phyloP scores from a whole-genome alignment of 2,329 filamentous ascomycete genomes.

The Verticillium nonalfalfae region DNA sequence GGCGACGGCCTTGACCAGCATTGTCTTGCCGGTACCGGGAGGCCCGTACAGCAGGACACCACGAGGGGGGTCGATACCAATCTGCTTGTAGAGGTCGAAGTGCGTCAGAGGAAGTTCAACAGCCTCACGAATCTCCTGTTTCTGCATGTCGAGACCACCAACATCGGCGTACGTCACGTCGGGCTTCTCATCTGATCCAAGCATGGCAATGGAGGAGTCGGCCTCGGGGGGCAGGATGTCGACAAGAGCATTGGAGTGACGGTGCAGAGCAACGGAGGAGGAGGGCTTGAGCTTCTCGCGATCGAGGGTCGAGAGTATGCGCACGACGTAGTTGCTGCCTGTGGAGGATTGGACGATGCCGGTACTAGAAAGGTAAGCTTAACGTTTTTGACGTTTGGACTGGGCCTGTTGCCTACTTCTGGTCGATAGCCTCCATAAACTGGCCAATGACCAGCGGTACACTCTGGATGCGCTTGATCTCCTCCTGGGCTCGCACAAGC shows the following conservation, averaged over 20 bases:
- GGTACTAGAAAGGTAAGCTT: slow-evolving; percentile 52
- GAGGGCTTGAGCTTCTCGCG: slow-evolving; percentile 97
- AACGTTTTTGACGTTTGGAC: not conserved
- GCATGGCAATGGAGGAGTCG: slow-evolving; percentile 97
- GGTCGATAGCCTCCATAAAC: slow-evolving; percentile 99
- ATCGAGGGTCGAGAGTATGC: slow-evolving; percentile 95
- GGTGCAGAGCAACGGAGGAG: slow-evolving; percentile 93
- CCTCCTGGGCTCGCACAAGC: slow-evolving; percentile 93
- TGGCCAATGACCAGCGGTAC: slow-evolving; percentile 97
- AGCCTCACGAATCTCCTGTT: slow-evolving; percentile 97
- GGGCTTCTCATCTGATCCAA: slow-evolving; percentile 93
- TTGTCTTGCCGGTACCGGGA: slow-evolving; percentile 73
- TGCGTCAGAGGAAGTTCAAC: slow-evolving; percentile 95
- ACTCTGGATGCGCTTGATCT: slow-evolving; percentile 99
- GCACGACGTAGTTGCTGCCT: slow-evolving; percentile 97
- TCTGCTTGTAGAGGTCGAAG: slow-evolving; percentile 98
- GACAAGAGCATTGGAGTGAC: slow-evolving; percentile 96
- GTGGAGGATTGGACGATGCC: slow-evolving; percentile 98
- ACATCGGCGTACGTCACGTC: slow-evolving; percentile 98
- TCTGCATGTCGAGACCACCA: slow-evolving; percentile 98
- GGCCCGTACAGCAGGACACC: slow-evolving; percentile 78
- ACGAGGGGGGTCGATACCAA: slow-evolving; percentile 95
- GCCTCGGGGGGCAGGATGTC: slow-evolving; percentile 98
- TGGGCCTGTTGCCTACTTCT: slow-evolving; percentile 67
- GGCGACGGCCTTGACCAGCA: slow-evolving; percentile 86